A percentile compares a stretch with the other conserved stretches of the same genome.
phyloP scores from a whole-genome alignment of 176 grass and related monocot species.

The Echinochloa phyllopogon region DNA sequence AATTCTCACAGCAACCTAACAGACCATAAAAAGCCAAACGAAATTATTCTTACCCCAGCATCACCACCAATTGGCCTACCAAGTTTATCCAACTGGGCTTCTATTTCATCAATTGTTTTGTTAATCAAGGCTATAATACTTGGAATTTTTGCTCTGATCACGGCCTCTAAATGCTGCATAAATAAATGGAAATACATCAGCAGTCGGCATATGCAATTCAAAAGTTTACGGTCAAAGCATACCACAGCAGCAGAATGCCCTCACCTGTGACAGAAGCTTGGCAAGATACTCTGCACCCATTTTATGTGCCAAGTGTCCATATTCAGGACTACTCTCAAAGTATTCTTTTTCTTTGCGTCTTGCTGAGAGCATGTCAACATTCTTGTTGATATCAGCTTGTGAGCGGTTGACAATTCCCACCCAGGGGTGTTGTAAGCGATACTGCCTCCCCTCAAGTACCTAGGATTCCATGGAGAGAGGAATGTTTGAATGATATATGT shows the following conservation, averaged over 20 bases:
- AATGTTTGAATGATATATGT: conserved; percentile 25
- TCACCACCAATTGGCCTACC: conserved; percentile 95
- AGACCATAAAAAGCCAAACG: conserved; percentile 21
- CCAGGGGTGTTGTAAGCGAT: conserved; percentile 95
- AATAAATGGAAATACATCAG: conserved; percentile 39
- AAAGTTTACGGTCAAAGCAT: not conserved
- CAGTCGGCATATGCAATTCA: conserved; percentile 18
- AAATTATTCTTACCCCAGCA: conserved; percentile 72
- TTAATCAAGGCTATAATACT: conserved; percentile 98
- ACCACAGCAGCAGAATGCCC: conserved; percentile 16
- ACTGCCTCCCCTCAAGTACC: conserved; percentile 98
- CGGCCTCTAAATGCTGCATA: conserved; percentile 87
- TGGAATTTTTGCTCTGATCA: conserved; percentile 95
- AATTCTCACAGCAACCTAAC: not conserved
- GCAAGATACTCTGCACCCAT: conserved; percentile 99
- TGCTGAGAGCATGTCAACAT: conserved; percentile 96
- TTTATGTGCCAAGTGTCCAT: conserved; percentile 95
- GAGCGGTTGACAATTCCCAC: conserved; percentile 98
- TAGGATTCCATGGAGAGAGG: conserved; percentile 48
- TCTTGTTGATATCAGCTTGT: conserved; percentile 99
- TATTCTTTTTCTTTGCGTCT: conserved; percentile 90
- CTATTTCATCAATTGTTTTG: conserved; percentile 99
- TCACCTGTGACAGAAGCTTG: conserved; percentile 95
- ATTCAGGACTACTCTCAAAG: conserved; percentile 94
- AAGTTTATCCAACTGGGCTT: conserved; percentile 91